Base-by-base conservation (phyloP, 2,329 filamentous ascomycete genomes). In the Fusarium globosum region DNA sequence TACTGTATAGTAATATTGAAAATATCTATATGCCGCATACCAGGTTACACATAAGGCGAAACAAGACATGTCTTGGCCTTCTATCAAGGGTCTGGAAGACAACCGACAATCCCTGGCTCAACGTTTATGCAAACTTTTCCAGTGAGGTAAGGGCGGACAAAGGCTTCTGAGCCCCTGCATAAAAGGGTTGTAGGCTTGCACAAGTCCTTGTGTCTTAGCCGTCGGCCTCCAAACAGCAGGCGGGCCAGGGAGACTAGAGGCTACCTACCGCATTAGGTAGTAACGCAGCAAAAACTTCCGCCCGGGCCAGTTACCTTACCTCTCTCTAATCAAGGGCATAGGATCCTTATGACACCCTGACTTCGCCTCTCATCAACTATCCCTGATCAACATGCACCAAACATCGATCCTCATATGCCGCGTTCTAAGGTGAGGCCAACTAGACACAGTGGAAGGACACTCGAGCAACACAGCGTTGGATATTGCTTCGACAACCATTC, bases 361-460 rank as follows among this genome's bases (percentile, higher is more conserved):
- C 53, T 65, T 65, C 62, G 62, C 61, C 61, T 66, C 62, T 63
- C 45, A 62, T 61, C 52, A 69, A 57, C 61, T 59, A 74, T 72
- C 72, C 74, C 70, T 71, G 74, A 74, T 76, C 76, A 75, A 68
- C 74, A 77, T 60, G 63, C 67, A 70, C 66, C 53, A 69, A 71
- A 36, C 72, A 73, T 77, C 69, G 62, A 76, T 77, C 73, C 70
- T 69, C 64, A 74, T 72, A 68, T 65, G 63, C 68, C 56, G 43
- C 42, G 51, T 56, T 48, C 59, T 61, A 69, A 64, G 46, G 41
- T 56, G 41, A 61, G 60, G 45, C 60, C 38, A 12, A 51, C 53
- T 39, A 73, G 66, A 55, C 46, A 23, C 61, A 20, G 43, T 41
- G 60, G 36, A 69, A 68, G 64, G 39, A 35, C 65, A 39, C 20